phyloP scores from a whole-genome alignment of 2,329 filamentous ascomycete species.

The Talaromyces verruculosus region DNA sequence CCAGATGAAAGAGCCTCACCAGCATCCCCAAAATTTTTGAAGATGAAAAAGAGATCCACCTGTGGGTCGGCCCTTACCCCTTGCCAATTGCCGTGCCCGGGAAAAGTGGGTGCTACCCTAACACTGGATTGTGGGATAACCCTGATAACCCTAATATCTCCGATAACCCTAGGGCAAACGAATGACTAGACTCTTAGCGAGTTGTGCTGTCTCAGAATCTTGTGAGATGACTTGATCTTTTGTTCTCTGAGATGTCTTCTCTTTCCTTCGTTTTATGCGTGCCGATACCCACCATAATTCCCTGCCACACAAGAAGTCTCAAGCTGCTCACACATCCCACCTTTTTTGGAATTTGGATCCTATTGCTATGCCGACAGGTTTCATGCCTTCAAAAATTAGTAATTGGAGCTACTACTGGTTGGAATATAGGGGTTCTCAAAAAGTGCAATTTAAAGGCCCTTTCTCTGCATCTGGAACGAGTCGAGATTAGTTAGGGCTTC shows the following conservation, averaged over 20 bases:
- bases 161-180: not conserved
- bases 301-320: not conserved
- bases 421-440: not conserved
- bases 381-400: too few species aligned
- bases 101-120: not conserved
- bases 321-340: not conserved
- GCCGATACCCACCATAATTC: not conserved
- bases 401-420: too few species aligned
- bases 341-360: not conserved
- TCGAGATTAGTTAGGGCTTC: not conserved
- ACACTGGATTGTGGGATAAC: not conserved
- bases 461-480: not conserved
- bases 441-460: not conserved
- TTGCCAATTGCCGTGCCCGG: not conserved
- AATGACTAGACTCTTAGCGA: too few species aligned
- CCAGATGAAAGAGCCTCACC: not conserved
- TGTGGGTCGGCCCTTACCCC: not conserved
- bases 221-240: too few species aligned
- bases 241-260: not conserved
- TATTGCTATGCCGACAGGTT: not conserved
- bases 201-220: not conserved
- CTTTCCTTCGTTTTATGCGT: not conserved
- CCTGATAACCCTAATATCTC: not conserved
- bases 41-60: not conserved
- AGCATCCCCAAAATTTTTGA: not conserved